Conservation (phyloP, 2,329 filamentous ascomycete genomes). For the Waltergamsia citrina region DNA sequence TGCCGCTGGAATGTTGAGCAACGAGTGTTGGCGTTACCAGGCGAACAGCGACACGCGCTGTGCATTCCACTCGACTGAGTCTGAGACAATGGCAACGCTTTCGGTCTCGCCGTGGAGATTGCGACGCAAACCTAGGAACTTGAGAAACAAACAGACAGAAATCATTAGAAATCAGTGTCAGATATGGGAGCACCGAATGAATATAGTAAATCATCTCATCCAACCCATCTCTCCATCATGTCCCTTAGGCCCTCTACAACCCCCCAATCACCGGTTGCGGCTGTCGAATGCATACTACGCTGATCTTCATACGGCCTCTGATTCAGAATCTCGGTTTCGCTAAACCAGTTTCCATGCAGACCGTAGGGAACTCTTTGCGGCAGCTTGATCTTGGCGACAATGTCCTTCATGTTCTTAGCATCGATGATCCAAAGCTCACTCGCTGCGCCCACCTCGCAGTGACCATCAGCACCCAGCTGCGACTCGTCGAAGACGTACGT, state of each 20-base stretch:
- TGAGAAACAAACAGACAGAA: too few relatives aligned
- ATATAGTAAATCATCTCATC: not conserved
- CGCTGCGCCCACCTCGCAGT: conserved; percentile 30
- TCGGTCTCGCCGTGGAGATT: too few relatives aligned
- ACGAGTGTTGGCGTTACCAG: too few relatives aligned
- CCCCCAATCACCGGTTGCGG: not conserved
- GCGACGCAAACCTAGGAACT: too few relatives aligned
- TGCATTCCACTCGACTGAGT: too few relatives aligned
- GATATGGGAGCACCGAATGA: too few relatives aligned
- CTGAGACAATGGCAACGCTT: too few relatives aligned
- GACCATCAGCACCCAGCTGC: conserved; percentile 39
- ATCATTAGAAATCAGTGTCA: too few relatives aligned
- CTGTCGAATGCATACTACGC: not conserved
- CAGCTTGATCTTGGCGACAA: conserved; percentile 48
- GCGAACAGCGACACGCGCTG: too few relatives aligned
- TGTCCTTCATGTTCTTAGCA: conserved; percentile 49
- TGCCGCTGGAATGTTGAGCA: too few relatives aligned
- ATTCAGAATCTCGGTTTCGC: conserved; percentile 35
- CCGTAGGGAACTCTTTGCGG: conserved; percentile 64
- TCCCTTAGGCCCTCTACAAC: conserved; percentile 1
- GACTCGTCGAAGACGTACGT: conserved; percentile 63
- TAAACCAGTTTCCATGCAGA: conserved; percentile 55
- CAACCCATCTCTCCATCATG: conserved; percentile 4
- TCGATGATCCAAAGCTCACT: conserved; percentile 64
- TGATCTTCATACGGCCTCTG: conserved; percentile 25